These are phyloP conservation scores for Alternaria ventricosa DNA, from an alignment of 2,329 filamentous ascomycete genomes.

Conservation along the genomic window DNA sequence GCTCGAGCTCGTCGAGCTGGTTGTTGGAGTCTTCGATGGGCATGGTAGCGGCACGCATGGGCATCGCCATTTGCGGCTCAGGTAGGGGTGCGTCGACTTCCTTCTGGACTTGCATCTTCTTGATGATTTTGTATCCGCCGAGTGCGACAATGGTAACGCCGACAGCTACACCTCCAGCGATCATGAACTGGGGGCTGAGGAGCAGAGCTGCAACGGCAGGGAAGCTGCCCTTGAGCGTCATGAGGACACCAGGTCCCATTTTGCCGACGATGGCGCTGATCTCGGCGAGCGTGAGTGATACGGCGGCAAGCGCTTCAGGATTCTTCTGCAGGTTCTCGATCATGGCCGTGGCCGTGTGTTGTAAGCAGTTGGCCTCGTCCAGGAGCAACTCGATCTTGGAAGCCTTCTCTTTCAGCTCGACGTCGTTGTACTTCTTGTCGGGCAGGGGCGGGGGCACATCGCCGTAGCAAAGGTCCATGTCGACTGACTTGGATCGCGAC, in stretches of 20 bases:
- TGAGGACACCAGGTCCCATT: slow-evolving; percentile 81
- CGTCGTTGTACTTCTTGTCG: slow-evolving; percentile 58
- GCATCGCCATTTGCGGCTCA: slow-evolving; percentile 15
- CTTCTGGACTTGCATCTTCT: slow-evolving; percentile 69
- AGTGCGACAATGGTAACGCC: slow-evolving; percentile 96
- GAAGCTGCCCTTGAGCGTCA: slow-evolving; percentile 77
- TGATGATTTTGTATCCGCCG: slow-evolving; percentile 96
- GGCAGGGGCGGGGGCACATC: slow-evolving; percentile 74
- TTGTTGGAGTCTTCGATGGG: slow-evolving; percentile 25
- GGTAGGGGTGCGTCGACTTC: slow-evolving; percentile 33
- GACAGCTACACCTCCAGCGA: slow-evolving; percentile 85
- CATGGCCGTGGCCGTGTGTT: slow-evolving; percentile 81
- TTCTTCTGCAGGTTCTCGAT: slow-evolving; percentile 82
- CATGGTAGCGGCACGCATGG: slow-evolving; percentile 17
- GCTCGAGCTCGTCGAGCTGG: slow-evolving; percentile 63
- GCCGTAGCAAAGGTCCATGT: slow-evolving; percentile 93
- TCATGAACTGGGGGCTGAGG: slow-evolving; percentile 90
- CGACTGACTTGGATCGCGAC: slow-evolving; percentile 60
- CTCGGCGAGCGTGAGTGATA: slow-evolving; percentile 90
- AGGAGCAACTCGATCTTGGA: slow-evolving; percentile 77
- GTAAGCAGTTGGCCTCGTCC: slow-evolving; percentile 86
- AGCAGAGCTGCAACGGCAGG: slow-evolving; percentile 87
- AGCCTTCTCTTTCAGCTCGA: slow-evolving; percentile 71
- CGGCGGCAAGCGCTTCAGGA: slow-evolving; percentile 90
- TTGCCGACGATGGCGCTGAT: slow-evolving; percentile 82